Base-by-base conservation (phyloP, 2,329 filamentous ascomycete genomes). In the Phialophora chinensis region DNA sequence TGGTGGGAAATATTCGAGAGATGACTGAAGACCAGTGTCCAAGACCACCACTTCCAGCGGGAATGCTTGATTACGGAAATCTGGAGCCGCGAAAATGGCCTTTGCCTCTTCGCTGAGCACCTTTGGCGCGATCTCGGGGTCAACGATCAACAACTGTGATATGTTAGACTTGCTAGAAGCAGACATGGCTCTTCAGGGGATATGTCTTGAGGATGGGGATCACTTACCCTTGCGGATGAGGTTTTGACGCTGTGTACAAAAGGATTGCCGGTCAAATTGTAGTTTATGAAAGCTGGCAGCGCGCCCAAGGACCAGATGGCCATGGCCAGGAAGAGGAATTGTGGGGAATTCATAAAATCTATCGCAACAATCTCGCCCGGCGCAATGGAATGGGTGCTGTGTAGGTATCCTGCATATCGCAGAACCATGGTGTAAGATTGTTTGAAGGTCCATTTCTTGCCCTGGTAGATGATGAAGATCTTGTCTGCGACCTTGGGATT, bases 201-300 rank as follows among this genome's bases (percentile, higher is more conserved):
- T 8, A 42, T 42, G 38, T 4, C 38, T 42, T 42, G 38, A 42
- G 6, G 38, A 42, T 6, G 7, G 38, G 14, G 38, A 17, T 35
- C 38, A n/a, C 17, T 7, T 20, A 44, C 38, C 10, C 84, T 85
- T 0, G 91, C 83, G 0, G 85, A 88, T 1, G 91, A 90, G 1
- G 87, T 86, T 69, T 84, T 85, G 53, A 96, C 82, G 71, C 91
- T 94, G 77, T 97, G 92, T 2, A 86, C 77, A 68, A 97, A 81
- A 0, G 91, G 84, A 31, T 89, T 86, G 12, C 88, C 89, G 0
- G 85, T 84, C 57, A 96, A 80, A 75, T 91, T 88, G 79, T 93
- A 94, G 78, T 97, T 97, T 79, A 96, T 90, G 72, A 95, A 92
- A 0, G 92, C 92, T 0, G 92, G 92, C 63, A 88, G 88, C 0